These are phyloP conservation scores for Neopestalotiopsis sp. DNA, from an alignment of 2,329 filamentous ascomycete species.

Conservation along the genomic window DNA sequence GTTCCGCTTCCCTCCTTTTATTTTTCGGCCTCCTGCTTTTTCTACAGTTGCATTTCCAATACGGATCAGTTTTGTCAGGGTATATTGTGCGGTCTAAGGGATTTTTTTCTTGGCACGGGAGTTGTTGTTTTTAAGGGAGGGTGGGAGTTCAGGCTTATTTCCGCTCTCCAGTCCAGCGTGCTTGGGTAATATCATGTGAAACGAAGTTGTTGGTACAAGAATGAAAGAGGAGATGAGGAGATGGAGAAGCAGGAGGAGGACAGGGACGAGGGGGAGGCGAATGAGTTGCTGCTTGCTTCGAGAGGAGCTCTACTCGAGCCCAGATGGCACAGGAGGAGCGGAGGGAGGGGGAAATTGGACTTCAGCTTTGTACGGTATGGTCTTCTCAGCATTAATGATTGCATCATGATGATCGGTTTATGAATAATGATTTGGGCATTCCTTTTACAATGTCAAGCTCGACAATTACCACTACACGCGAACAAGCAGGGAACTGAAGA, in stretches of 20 bases:
- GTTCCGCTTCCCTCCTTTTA: background rate
- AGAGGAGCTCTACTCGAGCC: background rate
- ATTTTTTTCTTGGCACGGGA: background rate
- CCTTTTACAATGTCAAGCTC: background rate
- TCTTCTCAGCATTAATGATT: constrained; percentile 13
- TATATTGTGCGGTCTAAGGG: background rate
- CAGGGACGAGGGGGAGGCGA: background rate
- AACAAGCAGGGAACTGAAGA: constrained; percentile 1
- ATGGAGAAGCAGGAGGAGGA: background rate
- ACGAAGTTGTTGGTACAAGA: background rate
- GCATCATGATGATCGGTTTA: constrained; percentile 15
- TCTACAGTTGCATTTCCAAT: background rate
- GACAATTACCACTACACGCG: background rate
- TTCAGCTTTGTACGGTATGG: constrained; percentile 10
- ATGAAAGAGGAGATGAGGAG: background rate
- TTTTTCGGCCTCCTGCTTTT: background rate
- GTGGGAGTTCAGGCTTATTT: background rate
- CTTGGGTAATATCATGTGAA: background rate
- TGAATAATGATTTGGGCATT: constrained; percentile 12
- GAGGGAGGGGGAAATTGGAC: background rate
- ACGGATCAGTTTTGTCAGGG: background rate
- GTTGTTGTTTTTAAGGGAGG: background rate
- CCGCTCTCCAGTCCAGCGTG: background rate
- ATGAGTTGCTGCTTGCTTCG: background rate
- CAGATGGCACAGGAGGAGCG: background rate